Evolutionary conservation across 1,284 basidiomycete genomes (phyloP).

Genomic region (Cryptococcus depauperatus): DNA sequence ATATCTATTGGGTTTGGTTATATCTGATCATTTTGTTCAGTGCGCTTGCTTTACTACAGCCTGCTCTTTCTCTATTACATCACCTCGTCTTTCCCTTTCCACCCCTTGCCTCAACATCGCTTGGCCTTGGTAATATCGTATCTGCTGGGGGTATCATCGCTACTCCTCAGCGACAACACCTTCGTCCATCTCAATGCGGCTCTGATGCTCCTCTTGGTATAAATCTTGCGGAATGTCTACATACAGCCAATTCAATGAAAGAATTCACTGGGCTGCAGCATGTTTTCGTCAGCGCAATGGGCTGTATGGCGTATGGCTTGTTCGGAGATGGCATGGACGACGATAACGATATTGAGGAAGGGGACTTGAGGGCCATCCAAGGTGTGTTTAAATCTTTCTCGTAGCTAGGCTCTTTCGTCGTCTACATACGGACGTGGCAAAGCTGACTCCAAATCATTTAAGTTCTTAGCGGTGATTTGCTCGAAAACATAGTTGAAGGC

Average conservation of each 20-base stretch:
- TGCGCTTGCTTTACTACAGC: conserved; percentile 23
- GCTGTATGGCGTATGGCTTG: conserved; percentile 64
- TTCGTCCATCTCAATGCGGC: conserved; percentile 3
- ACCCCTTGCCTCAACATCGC: conserved; percentile 7
- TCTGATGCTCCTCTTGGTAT: conserved; percentile 23
- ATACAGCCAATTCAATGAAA: conserved; percentile 13
- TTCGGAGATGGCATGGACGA: conserved; percentile 38
- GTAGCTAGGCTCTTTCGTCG: no score
- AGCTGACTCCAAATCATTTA: conserved; percentile 1
- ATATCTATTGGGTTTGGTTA: not conserved
- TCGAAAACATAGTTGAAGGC: conserved; percentile 65
- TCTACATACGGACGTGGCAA: no score
- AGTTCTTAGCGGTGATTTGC: conserved; percentile 61
- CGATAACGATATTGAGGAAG: conserved; percentile 5
- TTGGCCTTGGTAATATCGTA: not conserved
- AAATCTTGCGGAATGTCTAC: conserved; percentile 22
- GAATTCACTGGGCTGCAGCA: conserved; percentile 63
- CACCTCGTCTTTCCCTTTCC: conserved; percentile 33
- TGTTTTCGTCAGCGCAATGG: conserved; percentile 65
- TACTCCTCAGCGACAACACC: not conserved
- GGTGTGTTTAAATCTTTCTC: no score
- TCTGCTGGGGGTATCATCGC: not conserved
- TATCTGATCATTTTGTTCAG: conserved; percentile 11
- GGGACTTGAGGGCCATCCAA: conserved; percentile 27
- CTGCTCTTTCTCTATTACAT: conserved; percentile 30